phyloP scores from a whole-genome alignment of 2,329 filamentous ascomycete species.

The Colletotrichum karsti region DNA sequence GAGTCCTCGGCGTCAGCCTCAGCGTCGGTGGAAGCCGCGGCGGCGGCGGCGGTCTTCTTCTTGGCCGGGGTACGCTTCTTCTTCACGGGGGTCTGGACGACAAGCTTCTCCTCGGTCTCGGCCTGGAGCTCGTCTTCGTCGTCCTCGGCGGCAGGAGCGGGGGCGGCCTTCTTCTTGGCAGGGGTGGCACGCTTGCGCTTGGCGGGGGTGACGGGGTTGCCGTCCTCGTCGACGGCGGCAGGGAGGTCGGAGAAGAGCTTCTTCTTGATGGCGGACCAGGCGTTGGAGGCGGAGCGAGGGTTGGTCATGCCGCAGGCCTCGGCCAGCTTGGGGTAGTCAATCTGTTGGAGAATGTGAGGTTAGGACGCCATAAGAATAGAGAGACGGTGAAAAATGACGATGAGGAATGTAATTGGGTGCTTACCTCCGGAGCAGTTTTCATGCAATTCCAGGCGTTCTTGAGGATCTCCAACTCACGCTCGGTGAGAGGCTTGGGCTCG shows the following conservation, averaged over 20 bases:
- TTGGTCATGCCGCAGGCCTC: slow-evolving; percentile 34
- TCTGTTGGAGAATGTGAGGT: slow-evolving; percentile 25
- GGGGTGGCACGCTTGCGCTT: slow-evolving; percentile 32
- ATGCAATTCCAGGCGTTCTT: slow-evolving; percentile 35
- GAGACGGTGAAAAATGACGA: neutral
- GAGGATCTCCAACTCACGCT: slow-evolving; percentile 35
- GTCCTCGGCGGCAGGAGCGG: neutral
- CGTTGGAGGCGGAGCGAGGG: slow-evolving; percentile 33
- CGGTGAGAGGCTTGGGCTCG: slow-evolving; percentile 28
- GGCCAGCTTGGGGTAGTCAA: slow-evolving; percentile 35
- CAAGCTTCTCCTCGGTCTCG: slow-evolving; percentile 17
- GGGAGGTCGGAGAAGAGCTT: slow-evolving; percentile 32
- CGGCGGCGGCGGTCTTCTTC: neutral
- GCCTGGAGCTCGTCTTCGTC: slow-evolving; percentile 1
- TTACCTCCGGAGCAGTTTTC: slow-evolving; percentile 35
- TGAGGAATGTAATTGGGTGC: neutral
- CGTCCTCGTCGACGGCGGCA: neutral
- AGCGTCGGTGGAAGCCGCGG: neutral
- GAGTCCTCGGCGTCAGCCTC: slow-evolving; percentile 1
- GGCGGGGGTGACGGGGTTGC: slow-evolving; percentile 17
- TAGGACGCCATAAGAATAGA: neutral
- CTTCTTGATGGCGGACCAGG: slow-evolving; percentile 35
- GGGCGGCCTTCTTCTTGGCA: slow-evolving; percentile 1
- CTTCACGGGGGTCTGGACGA: slow-evolving; percentile 21
- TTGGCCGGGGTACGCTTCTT: slow-evolving; percentile 3